These are phyloP conservation scores for Pleurotus ostreatus DNA, from an alignment of 768 basidiomycete species.

Conservation along the genomic window DNA sequence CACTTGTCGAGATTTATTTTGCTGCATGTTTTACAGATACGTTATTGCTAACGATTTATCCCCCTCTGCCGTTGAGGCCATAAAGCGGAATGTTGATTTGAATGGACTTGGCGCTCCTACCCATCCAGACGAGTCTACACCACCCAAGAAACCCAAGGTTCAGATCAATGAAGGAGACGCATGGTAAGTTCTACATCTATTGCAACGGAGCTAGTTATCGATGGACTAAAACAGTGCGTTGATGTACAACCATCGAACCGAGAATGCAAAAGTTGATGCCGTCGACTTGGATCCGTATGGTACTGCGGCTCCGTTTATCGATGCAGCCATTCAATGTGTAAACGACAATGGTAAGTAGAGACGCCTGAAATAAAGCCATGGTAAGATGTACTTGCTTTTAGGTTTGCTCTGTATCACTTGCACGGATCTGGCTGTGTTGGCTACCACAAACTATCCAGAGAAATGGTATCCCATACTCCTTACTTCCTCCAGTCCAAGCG, in stretches of 20 bases:
- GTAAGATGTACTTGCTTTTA: not conserved
- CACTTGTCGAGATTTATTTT: not conserved
- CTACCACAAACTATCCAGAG: constrained; percentile 91
- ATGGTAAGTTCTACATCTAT: constrained; percentile 48
- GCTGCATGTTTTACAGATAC: constrained; percentile 46
- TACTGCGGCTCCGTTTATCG: constrained; percentile 94
- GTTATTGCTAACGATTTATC: constrained; percentile 95
- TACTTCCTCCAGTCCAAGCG: not conserved
- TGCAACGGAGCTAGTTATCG: not conserved
- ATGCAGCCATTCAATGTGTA: constrained; percentile 86
- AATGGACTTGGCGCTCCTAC: constrained; percentile 60
- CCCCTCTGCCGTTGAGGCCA: constrained; percentile 75
- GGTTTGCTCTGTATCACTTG: constrained; percentile 94
- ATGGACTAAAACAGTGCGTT: constrained; percentile 49
- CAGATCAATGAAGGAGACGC: constrained; percentile 92
- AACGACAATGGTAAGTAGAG: constrained; percentile 74
- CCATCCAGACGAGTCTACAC: constrained; percentile 15
- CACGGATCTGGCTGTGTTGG: constrained; percentile 92
- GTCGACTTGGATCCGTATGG: constrained; percentile 99
- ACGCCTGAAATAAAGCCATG: not conserved
- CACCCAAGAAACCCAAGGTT: constrained; percentile 45
- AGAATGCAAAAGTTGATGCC: constrained; percentile 76
- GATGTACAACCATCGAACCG: constrained; percentile 86
- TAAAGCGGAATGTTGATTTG: constrained; percentile 78
- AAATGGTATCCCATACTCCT: constrained; percentile 67